These are phyloP conservation scores for Silybum marianum DNA, from an alignment of 129 eudicot species.

Conservation along the genomic window DNA sequence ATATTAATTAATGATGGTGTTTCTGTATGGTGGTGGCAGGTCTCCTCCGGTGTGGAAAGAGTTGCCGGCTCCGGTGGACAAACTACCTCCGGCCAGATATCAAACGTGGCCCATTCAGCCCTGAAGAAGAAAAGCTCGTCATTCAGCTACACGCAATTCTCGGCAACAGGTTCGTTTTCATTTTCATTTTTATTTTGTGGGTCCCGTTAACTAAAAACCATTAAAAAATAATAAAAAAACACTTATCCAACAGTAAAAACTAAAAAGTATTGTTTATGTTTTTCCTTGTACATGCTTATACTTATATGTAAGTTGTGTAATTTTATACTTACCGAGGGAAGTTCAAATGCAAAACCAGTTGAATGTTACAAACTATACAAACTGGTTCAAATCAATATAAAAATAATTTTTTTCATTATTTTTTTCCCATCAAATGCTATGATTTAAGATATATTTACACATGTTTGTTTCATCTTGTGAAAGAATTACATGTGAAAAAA, in stretches of 20 bases:
- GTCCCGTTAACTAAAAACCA: background rate
- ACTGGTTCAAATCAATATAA: too few species aligned
- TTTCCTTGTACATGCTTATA: background rate
- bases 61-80: conserved; percentile 94
- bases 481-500: too few species aligned
- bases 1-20: background rate
- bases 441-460: too few species aligned
- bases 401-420: too few species aligned
- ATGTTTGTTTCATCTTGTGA: too few species aligned
- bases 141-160: conserved; percentile 92
- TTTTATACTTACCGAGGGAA: too few species aligned
- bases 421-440: too few species aligned
- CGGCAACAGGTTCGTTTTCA: conserved; percentile 71
- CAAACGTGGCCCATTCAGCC: conserved; percentile 86
- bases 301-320: background rate
- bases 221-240: background rate
- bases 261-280: background rate
- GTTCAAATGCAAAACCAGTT: too few species aligned
- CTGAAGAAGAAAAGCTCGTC: conserved; percentile 90
- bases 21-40: conserved; percentile 44
- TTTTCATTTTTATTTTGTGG: background rate
- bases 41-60: conserved; percentile 94
- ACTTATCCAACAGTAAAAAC: too few species aligned
- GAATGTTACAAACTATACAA: too few species aligned
- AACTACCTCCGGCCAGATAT: conserved; percentile 94